Percentiles rank a stretch among this genome's conserved stretches.
Conservation (phyloP, 2,329 filamentous ascomycete species). For the Madurella fahalii region DNA sequence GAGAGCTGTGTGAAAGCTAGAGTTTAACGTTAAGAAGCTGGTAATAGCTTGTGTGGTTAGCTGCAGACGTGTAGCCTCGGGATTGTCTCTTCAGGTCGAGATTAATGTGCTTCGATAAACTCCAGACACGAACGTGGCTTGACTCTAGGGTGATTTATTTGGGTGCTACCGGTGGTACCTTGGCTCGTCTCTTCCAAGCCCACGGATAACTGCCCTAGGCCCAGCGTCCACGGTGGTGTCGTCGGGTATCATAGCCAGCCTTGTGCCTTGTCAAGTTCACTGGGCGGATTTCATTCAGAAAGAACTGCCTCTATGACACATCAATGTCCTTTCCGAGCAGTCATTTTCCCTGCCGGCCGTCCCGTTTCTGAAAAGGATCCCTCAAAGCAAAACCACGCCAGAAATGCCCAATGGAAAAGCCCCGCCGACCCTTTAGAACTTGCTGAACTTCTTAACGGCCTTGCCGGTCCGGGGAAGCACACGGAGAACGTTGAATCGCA, state of each 20-base stretch:
- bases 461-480: conserved; percentile 97
- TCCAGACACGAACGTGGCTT: background rate
- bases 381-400: conserved; percentile 35
- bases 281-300: conserved; percentile 32
- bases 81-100: too few relatives aligned
- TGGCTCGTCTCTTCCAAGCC: conserved; percentile 3
- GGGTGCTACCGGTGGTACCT: background rate
- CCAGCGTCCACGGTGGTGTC: background rate
- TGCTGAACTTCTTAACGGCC: conserved; percentile 94
- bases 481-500: conserved; percentile 99
- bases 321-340: conserved; percentile 29
- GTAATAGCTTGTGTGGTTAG: too few relatives aligned
- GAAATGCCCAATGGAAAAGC: conserved; percentile 32
- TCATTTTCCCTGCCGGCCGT: conserved; percentile 30
- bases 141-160: conserved; percentile 11
- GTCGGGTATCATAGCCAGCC: conserved; percentile 19
- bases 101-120: background rate
- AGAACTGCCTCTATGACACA: conserved; percentile 33
- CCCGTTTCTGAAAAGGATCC: conserved; percentile 31
- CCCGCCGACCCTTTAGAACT: conserved; percentile 70
- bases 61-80: too few relatives aligned
- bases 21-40: too few relatives aligned
- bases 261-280: conserved; percentile 23
- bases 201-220: conserved; percentile 1
- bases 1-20: too few relatives aligned